phyloP scores from a whole-genome alignment of 352 stramenopile genomes.

The Elongisporangium prolatum region DNA sequence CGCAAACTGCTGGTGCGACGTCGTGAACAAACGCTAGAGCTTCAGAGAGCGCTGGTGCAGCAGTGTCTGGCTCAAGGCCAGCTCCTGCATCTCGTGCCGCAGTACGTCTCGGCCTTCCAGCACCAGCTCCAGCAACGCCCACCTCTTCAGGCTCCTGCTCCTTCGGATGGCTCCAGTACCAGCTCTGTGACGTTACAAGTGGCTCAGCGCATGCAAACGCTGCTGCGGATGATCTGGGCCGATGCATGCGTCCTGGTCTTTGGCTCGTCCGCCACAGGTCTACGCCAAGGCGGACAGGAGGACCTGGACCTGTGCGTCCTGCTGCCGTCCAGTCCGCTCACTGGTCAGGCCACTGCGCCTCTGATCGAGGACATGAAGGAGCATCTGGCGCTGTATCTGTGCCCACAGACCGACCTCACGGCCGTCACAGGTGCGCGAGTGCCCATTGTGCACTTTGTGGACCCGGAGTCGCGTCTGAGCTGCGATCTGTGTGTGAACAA shows the following conservation, averaged over 20 bases:
- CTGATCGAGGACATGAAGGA: constrained; percentile 62
- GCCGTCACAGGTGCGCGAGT: constrained; percentile 51
- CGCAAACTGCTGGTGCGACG: constrained; percentile 28
- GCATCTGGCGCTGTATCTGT: constrained; percentile 58
- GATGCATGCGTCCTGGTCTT: constrained; percentile 64
- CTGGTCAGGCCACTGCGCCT: constrained; percentile 41
- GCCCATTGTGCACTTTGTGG: constrained; percentile 60
- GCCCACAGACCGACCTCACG: constrained; percentile 15
- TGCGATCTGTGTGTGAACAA: constrained; percentile 85
- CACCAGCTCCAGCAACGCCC: constrained; percentile 2
- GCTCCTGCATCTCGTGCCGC: constrained; percentile 36
- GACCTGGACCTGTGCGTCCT: constrained; percentile 77
- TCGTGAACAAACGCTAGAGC: constrained; percentile 20
- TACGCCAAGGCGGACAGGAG: constrained; percentile 18
- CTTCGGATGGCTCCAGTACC: background rate
- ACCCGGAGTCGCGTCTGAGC: constrained; percentile 27
- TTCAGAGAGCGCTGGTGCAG: constrained; percentile 44
- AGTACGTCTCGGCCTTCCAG: constrained; percentile 13
- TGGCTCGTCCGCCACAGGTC: constrained; percentile 53
- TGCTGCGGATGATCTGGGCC: constrained; percentile 55
- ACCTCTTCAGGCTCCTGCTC: background rate
- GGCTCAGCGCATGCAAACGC: constrained; percentile 26
- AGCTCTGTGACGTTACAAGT: constrained; percentile 12
- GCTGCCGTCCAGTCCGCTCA: constrained; percentile 42
- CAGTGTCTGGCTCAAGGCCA: constrained; percentile 27